These are phyloP conservation scores for Acer saccharum DNA, from an alignment of 345 rosid genomes.

Conservation along the genomic window DNA sequence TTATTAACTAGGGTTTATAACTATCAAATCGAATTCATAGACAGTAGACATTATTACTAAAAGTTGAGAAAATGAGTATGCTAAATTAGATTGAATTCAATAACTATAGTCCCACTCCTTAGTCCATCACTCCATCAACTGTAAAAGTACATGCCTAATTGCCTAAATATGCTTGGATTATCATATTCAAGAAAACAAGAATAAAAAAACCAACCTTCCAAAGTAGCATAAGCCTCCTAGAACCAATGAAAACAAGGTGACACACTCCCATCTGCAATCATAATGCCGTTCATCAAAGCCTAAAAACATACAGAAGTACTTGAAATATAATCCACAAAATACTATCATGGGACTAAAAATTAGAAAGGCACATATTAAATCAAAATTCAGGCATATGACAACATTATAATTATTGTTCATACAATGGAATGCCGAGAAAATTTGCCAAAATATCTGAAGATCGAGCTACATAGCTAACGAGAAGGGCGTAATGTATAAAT, in stretches of 20 bases:
- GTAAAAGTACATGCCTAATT: neutral
- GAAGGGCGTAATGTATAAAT: constrained; percentile 88
- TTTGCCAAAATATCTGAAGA: constrained; percentile 84
- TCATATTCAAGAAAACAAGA: constrained; percentile 7
- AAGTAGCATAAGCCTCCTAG: constrained; percentile 86
- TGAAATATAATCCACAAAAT: constrained; percentile 14
- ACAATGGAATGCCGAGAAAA: constrained; percentile 81
- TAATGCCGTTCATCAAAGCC: constrained; percentile 36
- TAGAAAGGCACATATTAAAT: neutral
- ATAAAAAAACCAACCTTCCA: constrained; percentile 65
- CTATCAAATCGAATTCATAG: no score
- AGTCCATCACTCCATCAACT: neutral
- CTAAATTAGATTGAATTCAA: no score
- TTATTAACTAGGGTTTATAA: no score
- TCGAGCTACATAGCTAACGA: constrained; percentile 91
- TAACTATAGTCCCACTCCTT: neutral
- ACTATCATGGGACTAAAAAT: neutral
- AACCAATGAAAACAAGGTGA: constrained; percentile 64
- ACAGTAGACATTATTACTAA: no score
- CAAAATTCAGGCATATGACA: neutral
- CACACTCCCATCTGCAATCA: constrained; percentile 93
- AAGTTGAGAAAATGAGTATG: no score
- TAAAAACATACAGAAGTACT: constrained; percentile 21
- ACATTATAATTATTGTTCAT: constrained; percentile 29
- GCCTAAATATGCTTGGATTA: neutral